Percentiles rank a stretch among this genome's conserved stretches.
Evolutionary conservation across 1,139 yeast species (phyloP).

Genomic region (Pichia sp.): DNA sequence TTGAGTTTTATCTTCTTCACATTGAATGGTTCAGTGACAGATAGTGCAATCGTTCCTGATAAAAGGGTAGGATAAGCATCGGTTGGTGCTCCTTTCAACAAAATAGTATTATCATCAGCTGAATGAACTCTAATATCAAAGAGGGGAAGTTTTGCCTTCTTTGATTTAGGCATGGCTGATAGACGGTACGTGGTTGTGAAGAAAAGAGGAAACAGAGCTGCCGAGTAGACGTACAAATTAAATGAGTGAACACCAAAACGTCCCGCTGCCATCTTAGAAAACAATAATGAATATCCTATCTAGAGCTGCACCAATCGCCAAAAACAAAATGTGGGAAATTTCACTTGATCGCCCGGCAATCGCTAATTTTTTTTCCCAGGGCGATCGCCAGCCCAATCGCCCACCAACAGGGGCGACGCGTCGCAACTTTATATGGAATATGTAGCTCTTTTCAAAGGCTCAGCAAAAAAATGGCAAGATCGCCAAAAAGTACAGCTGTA

Average conservation of each 20-base stretch:
- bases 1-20: constrained; percentile 58
- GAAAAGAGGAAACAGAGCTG: not conserved
- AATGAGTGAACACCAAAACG: no score
- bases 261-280: not conserved
- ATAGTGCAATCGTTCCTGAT: constrained; percentile 70
- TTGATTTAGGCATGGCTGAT: constrained; percentile 15
- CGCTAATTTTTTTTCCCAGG: no score
- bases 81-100: constrained; percentile 68
- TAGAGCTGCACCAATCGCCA: no score
- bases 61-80: constrained; percentile 76
- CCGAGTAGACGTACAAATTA: not conserved
- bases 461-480: no score
- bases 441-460: no score
- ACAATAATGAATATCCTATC: no score
- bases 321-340: no score
- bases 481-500: no score
- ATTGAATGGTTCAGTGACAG: constrained; percentile 69
- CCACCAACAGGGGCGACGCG: no score
- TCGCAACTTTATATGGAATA: no score
- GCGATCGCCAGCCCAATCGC: no score
- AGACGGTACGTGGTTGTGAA: not conserved
- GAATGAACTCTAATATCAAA: constrained; percentile 61
- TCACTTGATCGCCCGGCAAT: no score
- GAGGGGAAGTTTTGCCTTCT: constrained; percentile 36
- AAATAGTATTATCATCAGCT: constrained; percentile 70